Evolutionary conservation across 1,284 basidiomycete species (phyloP), one percentile per base, ranked within the genome.

Genomic region (Tilletia horrida): DNA sequence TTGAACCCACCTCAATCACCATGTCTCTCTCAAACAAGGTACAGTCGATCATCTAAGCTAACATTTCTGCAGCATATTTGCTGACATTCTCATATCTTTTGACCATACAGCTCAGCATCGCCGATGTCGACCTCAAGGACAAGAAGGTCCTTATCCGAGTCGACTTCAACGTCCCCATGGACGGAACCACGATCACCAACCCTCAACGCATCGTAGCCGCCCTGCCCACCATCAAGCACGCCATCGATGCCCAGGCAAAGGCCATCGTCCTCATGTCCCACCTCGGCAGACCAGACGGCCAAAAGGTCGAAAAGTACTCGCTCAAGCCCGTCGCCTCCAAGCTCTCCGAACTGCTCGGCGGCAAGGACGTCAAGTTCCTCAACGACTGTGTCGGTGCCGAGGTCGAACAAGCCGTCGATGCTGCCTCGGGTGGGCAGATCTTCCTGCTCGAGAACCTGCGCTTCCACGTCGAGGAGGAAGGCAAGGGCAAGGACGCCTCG

Each of bases 381-480:
- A 82, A 85, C 70, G 92, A 97, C 81, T 93, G 88, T 82, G 91
- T 97, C 66, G 94, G 95, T 42, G 84, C 88, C 63, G 89, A 92
- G 31, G 88, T 91, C 76, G 92, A 96, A 84, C 76, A 84, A 80
- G 85, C 88, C 64, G 91, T 97, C 74, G 86, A 88, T 72, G 84
- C 84, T 35, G 91, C 91, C 6, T 82, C 87, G 45, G 81, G 86
- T 31, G 93, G 94, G 55, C 86, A 93, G 73, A 85, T 98, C 67
- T 89, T 97, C 84, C 86, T 98, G 65, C 89, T 98, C 78, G 95
- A 98, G 85, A 98, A 98, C 85, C 86, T 98, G 70, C 91, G 96
- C 69, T 98, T 97, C 88, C 93, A 97, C 85, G 91, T 93, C 73
- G 95, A 97, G 83, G 95, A 98, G 84, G 95, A 98, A 84, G 95